A percentile compares a stretch with the other conserved stretches of the same genome.
Evolutionary conservation across 169 alveolate genomes (phyloP).

Genomic region (Plasmodium falciparum): DNA sequence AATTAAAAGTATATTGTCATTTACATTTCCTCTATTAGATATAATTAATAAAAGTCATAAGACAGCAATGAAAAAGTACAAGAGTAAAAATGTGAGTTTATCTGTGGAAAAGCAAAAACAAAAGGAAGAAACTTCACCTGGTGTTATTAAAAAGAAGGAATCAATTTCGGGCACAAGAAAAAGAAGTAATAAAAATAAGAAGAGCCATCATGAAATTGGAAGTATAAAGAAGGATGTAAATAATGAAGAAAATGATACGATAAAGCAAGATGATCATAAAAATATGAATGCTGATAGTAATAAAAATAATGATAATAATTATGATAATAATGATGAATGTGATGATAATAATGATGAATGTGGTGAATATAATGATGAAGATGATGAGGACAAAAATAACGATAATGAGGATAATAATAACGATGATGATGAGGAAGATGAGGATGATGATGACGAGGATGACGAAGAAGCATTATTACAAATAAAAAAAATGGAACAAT

Average conservation of each 20-base stretch:
- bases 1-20: slow-evolving; percentile 77
- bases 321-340: neutral
- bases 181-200: neutral
- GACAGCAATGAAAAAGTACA: slow-evolving; percentile 1
- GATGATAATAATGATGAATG: neutral
- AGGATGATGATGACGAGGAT: slow-evolving; percentile 41
- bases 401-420: neutral
- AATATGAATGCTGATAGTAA: neutral
- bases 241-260: slow-evolving; percentile 20
- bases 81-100: neutral
- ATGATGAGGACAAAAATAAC: neutral
- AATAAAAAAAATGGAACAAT: slow-evolving; percentile 58
- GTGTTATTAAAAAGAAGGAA: neutral
- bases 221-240: neutral
- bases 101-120: slow-evolving; percentile 14
- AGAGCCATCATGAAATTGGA: neutral
- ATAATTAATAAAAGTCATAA: slow-evolving; percentile 32
- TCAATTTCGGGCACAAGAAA: neutral
- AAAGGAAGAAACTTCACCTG: slow-evolving; percentile 1
- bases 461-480: slow-evolving; percentile 52
- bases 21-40: slow-evolving; percentile 68
- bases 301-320: neutral
- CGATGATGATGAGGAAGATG: slow-evolving; percentile 35
- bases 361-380: neutral
- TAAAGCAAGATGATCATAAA: slow-evolving; percentile 10